Conservation (phyloP, 2,329 filamentous ascomycete genomes). For the Diaporthe citri region DNA sequence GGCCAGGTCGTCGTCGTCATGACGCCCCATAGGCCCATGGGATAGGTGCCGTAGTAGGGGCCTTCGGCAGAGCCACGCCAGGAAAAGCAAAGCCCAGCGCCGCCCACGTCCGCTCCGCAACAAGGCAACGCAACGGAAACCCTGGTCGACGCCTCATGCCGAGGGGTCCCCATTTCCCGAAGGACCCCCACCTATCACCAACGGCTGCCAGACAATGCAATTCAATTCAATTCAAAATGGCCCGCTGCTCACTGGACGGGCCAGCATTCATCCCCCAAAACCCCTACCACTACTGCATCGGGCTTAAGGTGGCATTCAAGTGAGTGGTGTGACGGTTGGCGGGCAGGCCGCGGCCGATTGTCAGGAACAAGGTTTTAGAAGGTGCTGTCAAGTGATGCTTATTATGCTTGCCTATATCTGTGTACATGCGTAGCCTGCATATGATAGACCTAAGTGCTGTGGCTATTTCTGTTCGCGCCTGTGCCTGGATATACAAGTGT, state of each 20-base stretch:
- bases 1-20: constrained; percentile 39
- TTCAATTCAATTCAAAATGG: constrained; percentile 25
- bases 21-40: background rate
- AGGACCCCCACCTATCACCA: constrained; percentile 18
- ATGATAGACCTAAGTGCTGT: background rate
- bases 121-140: constrained; percentile 1
- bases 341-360: background rate
- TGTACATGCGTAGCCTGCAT: background rate
- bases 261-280: background rate
- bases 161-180: constrained; percentile 37
- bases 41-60: background rate
- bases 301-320: constrained; percentile 8
- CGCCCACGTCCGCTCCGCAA: background rate
- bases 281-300: constrained; percentile 16
- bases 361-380: constrained; percentile 19
- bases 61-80: background rate
- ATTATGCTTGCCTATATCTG: constrained; percentile 1
- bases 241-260: constrained; percentile 32
- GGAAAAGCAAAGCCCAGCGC: constrained; percentile 7
- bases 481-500: background rate
- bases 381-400: constrained; percentile 25
- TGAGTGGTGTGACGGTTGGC: constrained; percentile 20
- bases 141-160: background rate
- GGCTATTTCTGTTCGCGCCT: background rate
- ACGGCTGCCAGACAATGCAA: background rate